Percentiles rank a stretch among this genome's conserved stretches.
phyloP scores from a whole-genome alignment of 2,329 filamentous ascomycete genomes.

The Furcasterigmium sp. region DNA sequence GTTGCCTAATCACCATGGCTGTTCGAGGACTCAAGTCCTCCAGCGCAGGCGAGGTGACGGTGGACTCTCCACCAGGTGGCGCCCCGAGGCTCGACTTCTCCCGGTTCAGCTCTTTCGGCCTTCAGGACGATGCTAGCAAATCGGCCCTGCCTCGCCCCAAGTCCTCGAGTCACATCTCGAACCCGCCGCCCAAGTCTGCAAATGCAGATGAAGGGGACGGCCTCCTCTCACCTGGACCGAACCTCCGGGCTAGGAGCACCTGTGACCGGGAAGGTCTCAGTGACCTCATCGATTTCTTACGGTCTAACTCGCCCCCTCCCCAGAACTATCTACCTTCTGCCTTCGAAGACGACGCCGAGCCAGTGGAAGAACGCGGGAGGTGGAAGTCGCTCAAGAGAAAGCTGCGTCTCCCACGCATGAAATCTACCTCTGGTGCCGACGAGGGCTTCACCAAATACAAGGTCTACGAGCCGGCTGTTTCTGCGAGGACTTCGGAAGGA shows the following conservation, averaged over 20 bases:
- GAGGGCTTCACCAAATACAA: constrained; percentile 18
- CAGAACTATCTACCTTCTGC: constrained; percentile 11
- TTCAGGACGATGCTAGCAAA: constrained; percentile 5
- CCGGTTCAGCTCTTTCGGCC: constrained; percentile 9
- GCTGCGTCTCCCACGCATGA: constrained; percentile 7
- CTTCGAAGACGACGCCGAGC: constrained; percentile 18
- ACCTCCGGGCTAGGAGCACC: constrained; percentile 10
- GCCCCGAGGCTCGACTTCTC: constrained; percentile 10
- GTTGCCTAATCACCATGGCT: not conserved
- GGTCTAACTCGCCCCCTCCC: constrained; percentile 7
- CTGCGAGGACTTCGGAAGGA: constrained; percentile 46
- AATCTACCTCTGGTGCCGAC: constrained; percentile 14
- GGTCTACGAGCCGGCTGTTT: constrained; percentile 51
- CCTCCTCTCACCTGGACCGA: not conserved
- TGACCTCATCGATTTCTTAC: constrained; percentile 12
- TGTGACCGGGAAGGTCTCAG: constrained; percentile 8
- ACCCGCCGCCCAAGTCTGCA: constrained; percentile 4
- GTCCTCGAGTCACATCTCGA: constrained; percentile 10
- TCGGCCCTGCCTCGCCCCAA: constrained; percentile 8
- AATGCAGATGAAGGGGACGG: constrained; percentile 1
- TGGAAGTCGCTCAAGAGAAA: constrained; percentile 29
- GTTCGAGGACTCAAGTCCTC: not conserved
- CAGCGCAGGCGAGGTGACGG: constrained; percentile 7
- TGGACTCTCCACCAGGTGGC: constrained; percentile 8
- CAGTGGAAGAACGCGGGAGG: constrained; percentile 24